Percentiles rank a stretch among this genome's conserved stretches.
Evolutionary conservation across 257 asterid species (phyloP).

Genomic region (Nyctanthes arbortristis): DNA sequence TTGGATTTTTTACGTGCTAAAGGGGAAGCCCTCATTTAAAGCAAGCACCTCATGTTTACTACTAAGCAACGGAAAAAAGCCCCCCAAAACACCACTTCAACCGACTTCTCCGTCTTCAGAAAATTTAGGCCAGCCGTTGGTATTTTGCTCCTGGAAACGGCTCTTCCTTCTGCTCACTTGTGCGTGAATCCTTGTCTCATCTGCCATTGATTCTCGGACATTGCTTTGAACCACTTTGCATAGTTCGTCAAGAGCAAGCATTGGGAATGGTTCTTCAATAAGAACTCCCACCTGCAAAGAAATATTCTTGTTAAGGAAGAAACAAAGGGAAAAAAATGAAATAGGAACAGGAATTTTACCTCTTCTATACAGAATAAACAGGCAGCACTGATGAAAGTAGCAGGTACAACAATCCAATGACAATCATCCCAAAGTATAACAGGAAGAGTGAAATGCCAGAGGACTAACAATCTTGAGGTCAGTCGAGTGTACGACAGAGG

Average conservation of each 20-base stretch:
- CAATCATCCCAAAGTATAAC: slow-evolving; percentile 97
- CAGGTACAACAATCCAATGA: slow-evolving; percentile 97
- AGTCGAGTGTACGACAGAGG: slow-evolving; percentile 93
- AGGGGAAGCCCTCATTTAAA: background rate
- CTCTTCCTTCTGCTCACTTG: slow-evolving; percentile 41
- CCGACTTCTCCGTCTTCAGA: slow-evolving; percentile 37
- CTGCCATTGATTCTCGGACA: slow-evolving; percentile 56
- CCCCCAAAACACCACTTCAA: slow-evolving; percentile 7
- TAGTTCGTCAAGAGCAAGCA: slow-evolving; percentile 92
- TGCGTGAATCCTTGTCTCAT: slow-evolving; percentile 55
- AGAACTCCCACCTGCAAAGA: slow-evolving; percentile 86
- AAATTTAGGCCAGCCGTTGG: slow-evolving; percentile 69
- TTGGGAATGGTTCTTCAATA: slow-evolving; percentile 93
- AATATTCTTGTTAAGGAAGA: background rate
- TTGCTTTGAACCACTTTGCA: slow-evolving; percentile 55
- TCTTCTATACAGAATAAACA: slow-evolving; percentile 94
- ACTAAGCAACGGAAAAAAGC: background rate
- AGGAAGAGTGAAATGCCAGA: slow-evolving; percentile 99
- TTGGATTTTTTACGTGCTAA: background rate
- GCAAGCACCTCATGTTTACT: background rate
- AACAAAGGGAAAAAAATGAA: too few species aligned
- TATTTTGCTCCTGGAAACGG: slow-evolving; percentile 33
- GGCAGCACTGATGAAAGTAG: slow-evolving; percentile 94
- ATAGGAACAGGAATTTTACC: slow-evolving; percentile 46
- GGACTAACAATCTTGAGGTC: slow-evolving; percentile 91